Evolutionary conservation across 2,329 filamentous ascomycete species (phyloP), one percentile per base, ranked within the genome.

Genomic region (Penicillium sclerotigenum): DNA sequence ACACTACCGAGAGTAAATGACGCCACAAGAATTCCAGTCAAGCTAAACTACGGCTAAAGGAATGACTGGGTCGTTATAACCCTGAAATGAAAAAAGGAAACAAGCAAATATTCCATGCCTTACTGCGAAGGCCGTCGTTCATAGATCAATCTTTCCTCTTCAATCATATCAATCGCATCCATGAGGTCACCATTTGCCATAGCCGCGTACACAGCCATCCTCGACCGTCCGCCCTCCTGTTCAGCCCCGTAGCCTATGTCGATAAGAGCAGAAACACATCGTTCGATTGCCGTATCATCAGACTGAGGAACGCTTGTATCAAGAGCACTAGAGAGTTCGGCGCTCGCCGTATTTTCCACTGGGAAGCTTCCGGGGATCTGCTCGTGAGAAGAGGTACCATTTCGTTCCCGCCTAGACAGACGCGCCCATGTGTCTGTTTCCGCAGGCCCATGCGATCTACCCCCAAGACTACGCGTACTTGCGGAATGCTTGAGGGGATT

Each of bases 81-180:
- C 16, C 37, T n/a, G 18, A 20, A 33, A n/a, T 9, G 46, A 10
- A 38, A 51, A n/a, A 31, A 16, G n/a, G n/a, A n/a, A 16, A 34
- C 28, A 42, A 41, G n/a, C 2, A 16, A 8, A 38, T 41, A 5
- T 47, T 49, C 36, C 14, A 48, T 45, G 13, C 24, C 31, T 61
- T 31, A 62, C 16, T 53, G 26, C 16, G 31, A 47, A 29, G 54
- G 43, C 24, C 65, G 67, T 43, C 71, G 64, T 33, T 70, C 68
- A 63, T 77, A 78, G 4, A 67, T 75, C 54, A 72, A 73, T 41
- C 75, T 71, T 56, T 80, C 78, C 56, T 80, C 78, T 57, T 79
- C 77, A 59, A 80, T 79, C 73, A 80, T 78, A 45, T 79, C 77
- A 60, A 80, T 79, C 3, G 78, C 78, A 50, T 78, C 75, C 26